phyloP scores from a whole-genome alignment of 352 stramenopile species.

The Pythium pyrilobum region DNA sequence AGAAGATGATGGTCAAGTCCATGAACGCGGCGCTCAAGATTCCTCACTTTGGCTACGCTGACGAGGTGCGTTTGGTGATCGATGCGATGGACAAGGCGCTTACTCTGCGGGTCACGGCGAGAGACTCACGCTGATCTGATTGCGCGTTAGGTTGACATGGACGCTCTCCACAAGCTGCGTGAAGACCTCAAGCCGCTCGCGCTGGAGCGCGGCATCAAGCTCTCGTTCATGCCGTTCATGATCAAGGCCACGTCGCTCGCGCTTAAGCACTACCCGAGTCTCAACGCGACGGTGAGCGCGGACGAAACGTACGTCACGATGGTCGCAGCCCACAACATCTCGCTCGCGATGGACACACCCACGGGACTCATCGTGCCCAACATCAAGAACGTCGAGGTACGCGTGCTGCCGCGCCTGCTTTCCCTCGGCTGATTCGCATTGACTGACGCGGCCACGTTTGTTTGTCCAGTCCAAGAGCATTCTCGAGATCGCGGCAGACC shows the following conservation, averaged over 20 bases:
- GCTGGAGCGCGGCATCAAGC: slow-evolving; percentile 73
- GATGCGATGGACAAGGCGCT: too few species aligned
- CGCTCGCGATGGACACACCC: slow-evolving; percentile 97
- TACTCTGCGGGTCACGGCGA: too few species aligned
- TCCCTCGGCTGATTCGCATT: background rate
- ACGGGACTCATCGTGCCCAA: slow-evolving; percentile 95
- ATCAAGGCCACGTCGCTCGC: slow-evolving; percentile 95
- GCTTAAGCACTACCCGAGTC: slow-evolving; percentile 89
- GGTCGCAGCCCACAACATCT: slow-evolving; percentile 95
- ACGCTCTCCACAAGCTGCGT: slow-evolving; percentile 82
- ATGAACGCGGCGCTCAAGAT: slow-evolving; percentile 96
- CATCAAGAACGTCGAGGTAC: slow-evolving; percentile 90
- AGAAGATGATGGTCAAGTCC: slow-evolving; percentile 97
- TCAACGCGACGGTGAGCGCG: slow-evolving; percentile 92
- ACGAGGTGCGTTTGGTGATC: slow-evolving; percentile 91
- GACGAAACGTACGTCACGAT: slow-evolving; percentile 86
- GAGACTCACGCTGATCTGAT: too few species aligned
- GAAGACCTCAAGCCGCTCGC: slow-evolving; percentile 87
- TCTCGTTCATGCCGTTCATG: slow-evolving; percentile 96
- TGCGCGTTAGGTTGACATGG: slow-evolving; percentile 89
- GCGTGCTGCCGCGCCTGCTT: background rate
- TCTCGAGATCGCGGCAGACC: slow-evolving; percentile 73
- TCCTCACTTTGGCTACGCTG: slow-evolving; percentile 97
- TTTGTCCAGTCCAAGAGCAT: slow-evolving; percentile 62
- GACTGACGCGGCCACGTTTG: background rate